Percentiles rank a stretch among this genome's conserved stretches.
phyloP scores from a whole-genome alignment of 805 yeast species.

The Starmerella etchellsii region DNA sequence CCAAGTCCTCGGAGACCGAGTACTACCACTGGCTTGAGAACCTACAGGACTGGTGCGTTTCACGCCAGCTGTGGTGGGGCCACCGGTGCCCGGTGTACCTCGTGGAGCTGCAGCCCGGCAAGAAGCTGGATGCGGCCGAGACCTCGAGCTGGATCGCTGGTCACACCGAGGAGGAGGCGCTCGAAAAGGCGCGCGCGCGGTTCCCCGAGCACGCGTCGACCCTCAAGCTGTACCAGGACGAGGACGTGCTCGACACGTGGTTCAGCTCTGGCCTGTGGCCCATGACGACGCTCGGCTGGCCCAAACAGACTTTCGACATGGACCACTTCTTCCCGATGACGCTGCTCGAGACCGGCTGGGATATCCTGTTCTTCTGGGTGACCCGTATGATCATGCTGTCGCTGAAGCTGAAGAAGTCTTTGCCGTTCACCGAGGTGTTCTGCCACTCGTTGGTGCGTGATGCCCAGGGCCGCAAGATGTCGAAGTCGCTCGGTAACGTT shows the following conservation, averaged over 20 bases:
- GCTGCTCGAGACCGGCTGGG: conserved; percentile 98
- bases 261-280: conserved; percentile 98
- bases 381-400: conserved; percentile 91
- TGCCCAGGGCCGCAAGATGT: conserved; percentile 97
- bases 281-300: conserved; percentile 94
- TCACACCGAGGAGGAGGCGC: conserved; percentile 69
- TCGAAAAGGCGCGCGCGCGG: conserved; percentile 58
- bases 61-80: conserved; percentile 92
- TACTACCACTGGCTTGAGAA: conserved; percentile 91
- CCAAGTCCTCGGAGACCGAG: conserved; percentile 83
- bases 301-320: conserved; percentile 54
- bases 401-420: conserved; percentile 73
- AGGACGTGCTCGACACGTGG: conserved; percentile 98
- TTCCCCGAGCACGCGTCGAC: conserved; percentile 60
- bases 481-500: conserved; percentile 93
- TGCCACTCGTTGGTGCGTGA: conserved; percentile 98
- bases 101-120: conserved; percentile 58
- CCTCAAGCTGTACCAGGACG: conserved; percentile 67
- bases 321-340: conserved; percentile 77
- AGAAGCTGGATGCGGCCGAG: conserved; percentile 45
- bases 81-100: conserved; percentile 96
- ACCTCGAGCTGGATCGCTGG: conserved; percentile 87
- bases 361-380: conserved; percentile 97
- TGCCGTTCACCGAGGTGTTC: conserved; percentile 93
- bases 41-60: conserved; percentile 98